These are phyloP conservation scores for Aspergillus phoenicis DNA, from an alignment of 2,329 filamentous ascomycete species.

Conservation along the genomic window DNA sequence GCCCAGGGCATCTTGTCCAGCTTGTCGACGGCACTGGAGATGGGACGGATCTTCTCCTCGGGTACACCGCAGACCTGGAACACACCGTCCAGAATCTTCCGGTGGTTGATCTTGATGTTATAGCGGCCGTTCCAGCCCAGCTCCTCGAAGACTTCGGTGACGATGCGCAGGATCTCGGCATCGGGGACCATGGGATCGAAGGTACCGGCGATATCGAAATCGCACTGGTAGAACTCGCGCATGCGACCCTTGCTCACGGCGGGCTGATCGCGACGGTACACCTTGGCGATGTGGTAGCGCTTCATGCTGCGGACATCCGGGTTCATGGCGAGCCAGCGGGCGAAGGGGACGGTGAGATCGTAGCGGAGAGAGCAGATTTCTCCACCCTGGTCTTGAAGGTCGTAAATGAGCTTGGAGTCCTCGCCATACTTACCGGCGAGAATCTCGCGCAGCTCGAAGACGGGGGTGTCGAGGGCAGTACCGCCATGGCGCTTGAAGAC, in stretches of 20 bases:
- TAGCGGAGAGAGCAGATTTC: conserved; percentile 84
- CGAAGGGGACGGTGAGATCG: conserved; percentile 86
- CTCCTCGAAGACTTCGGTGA: conserved; percentile 80
- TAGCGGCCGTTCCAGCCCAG: conserved; percentile 74
- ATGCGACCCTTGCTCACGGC: conserved; percentile 89
- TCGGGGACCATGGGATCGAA: conserved; percentile 93
- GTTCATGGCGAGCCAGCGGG: conserved; percentile 92
- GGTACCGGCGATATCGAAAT: conserved; percentile 87
- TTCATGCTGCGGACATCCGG: conserved; percentile 79
- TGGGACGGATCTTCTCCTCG: conserved; percentile 80
- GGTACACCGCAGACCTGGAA: conserved; percentile 92
- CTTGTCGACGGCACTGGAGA: conserved; percentile 93
- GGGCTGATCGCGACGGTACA: conserved; percentile 78
- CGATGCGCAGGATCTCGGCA: conserved; percentile 82
- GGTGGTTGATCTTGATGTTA: conserved; percentile 93
- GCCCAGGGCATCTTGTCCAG: conserved; percentile 87
- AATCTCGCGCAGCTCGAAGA: conserved; percentile 86
- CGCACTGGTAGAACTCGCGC: conserved; percentile 96
- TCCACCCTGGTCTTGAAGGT: conserved; percentile 83
- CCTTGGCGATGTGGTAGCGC: conserved; percentile 93
- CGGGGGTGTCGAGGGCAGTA: conserved; percentile 76
- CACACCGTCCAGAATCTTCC: conserved; percentile 89
- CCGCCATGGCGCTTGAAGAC: conserved; percentile 85
- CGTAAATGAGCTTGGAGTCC: conserved; percentile 89
- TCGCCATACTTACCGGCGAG: conserved; percentile 89